Evolutionary conservation across 306 rosid genomes (phyloP).

Genomic region (Luffa acutangula): DNA sequence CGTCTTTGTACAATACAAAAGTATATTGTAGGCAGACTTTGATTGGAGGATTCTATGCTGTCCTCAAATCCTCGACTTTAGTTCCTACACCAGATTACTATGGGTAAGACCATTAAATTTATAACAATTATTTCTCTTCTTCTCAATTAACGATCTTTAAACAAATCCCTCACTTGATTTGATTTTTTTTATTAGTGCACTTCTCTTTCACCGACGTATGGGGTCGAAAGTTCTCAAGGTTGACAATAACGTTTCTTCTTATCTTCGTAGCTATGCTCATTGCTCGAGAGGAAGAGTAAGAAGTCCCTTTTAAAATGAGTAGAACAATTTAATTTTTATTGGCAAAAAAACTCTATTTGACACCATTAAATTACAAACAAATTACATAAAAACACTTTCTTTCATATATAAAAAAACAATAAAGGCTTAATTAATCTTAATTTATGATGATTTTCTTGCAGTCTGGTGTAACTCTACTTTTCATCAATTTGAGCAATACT

Average conservation of each 20-base stretch:
- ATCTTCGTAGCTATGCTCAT: neutral
- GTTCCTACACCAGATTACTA: neutral
- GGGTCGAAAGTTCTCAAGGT: neutral
- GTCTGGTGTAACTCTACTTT: slow-evolving; percentile 42
- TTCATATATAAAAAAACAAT: too few relatives aligned
- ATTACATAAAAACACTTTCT: too few relatives aligned
- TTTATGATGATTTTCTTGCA: slow-evolving; percentile 3
- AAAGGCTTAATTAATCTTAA: too few relatives aligned
- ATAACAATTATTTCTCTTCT: neutral
- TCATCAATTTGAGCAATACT: neutral
- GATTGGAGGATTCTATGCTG: neutral
- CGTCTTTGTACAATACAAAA: neutral
- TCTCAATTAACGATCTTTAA: neutral
- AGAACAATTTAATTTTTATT: too few relatives aligned
- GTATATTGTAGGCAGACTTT: neutral
- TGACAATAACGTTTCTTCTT: neutral
- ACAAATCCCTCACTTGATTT: neutral
- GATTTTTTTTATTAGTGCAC: neutral
- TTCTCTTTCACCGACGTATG: neutral
- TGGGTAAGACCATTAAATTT: neutral
- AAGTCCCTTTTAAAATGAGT: too few relatives aligned
- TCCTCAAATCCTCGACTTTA: neutral
- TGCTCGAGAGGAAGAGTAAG: too few relatives aligned
- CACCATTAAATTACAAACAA: too few relatives aligned
- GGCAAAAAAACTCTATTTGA: too few relatives aligned